Evolutionary conservation across 2,329 filamentous ascomycete genomes (phyloP).

Genomic region (Anthostomella pinea): DNA sequence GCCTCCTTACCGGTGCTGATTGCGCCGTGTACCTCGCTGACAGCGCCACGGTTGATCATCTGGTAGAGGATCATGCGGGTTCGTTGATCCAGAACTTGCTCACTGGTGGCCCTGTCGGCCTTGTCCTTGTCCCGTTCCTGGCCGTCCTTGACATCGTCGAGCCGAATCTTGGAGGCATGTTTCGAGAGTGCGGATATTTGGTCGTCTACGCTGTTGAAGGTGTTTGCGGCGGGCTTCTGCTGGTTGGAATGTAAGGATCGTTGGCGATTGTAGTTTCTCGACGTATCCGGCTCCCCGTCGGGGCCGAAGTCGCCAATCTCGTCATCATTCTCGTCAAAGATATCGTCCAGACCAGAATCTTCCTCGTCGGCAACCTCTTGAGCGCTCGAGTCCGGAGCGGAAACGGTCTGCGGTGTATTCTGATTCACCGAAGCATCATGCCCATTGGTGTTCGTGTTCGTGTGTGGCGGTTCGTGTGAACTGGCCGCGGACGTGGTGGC

Average conservation of each 20-base stretch:
- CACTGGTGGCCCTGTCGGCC: slow-evolving; percentile 87
- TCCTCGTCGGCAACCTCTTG: slow-evolving; percentile 25
- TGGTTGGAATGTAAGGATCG: slow-evolving; percentile 70
- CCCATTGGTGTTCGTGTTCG: slow-evolving; percentile 42
- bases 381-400: slow-evolving; percentile 29
- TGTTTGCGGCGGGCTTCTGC: slow-evolving; percentile 78
- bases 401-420: slow-evolving; percentile 12
- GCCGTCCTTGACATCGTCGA: slow-evolving; percentile 61
- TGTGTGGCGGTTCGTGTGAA: slow-evolving; percentile 45
- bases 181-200: slow-evolving; percentile 81
- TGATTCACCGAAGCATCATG: slow-evolving; percentile 39
- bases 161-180: slow-evolving; percentile 80
- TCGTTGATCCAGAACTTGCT: slow-evolving; percentile 90
- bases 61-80: slow-evolving; percentile 95
- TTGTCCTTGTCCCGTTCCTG: slow-evolving; percentile 72
- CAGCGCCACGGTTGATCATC: slow-evolving; percentile 88
- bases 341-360: slow-evolving; percentile 40
- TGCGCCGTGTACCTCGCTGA: slow-evolving; percentile 91
- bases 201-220: slow-evolving; percentile 76
- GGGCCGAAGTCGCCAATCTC: slow-evolving; percentile 45
- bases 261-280: slow-evolving; percentile 87
- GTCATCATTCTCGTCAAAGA: slow-evolving; percentile 42
- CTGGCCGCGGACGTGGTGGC: slow-evolving; percentile 32
- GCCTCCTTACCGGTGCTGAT: slow-evolving; percentile 97
- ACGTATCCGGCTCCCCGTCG: slow-evolving; percentile 64